Conservation (phyloP, 352 stramenopile species). For the Pythium scleroteichum region DNA sequence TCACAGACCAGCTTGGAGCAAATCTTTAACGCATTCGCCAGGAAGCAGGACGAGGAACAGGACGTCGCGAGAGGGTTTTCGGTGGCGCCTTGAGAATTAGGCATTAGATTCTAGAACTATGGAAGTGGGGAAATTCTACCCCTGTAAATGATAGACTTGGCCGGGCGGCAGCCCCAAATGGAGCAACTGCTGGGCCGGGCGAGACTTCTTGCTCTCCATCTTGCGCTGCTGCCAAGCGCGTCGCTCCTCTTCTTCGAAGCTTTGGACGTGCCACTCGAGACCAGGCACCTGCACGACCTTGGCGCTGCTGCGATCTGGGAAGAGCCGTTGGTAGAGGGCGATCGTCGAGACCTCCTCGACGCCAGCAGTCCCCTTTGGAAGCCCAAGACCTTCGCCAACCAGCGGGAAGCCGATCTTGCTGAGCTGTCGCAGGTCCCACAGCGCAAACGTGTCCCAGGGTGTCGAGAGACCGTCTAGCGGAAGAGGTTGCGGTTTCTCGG, state of each 20-base stretch:
- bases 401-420: conserved; percentile 90
- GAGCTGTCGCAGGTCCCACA: conserved; percentile 93
- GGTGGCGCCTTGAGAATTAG: too few species aligned
- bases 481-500: conserved; percentile 38
- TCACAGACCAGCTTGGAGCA: conserved; percentile 84
- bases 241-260: conserved; percentile 62
- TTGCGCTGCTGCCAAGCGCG: conserved; percentile 93
- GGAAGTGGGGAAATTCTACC: too few species aligned
- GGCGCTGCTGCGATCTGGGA: conserved; percentile 54
- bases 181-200: conserved; percentile 76
- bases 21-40: conserved; percentile 87
- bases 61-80: conserved; percentile 8
- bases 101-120: too few species aligned
- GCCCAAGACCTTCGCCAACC: conserved; percentile 83
- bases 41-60: conserved; percentile 34
- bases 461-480: conserved; percentile 87
- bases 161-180: conserved; percentile 47
- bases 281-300: conserved; percentile 84
- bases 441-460: conserved; percentile 96
- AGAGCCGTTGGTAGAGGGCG: conserved; percentile 88
- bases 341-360: conserved; percentile 95
- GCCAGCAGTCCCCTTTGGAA: conserved; percentile 52
- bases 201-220: conserved; percentile 93
- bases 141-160: conserved; percentile 45
- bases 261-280: conserved; percentile 82